Conservation (phyloP, 768 basidiomycete genomes). For the Psilocybe subaeruginosa region DNA sequence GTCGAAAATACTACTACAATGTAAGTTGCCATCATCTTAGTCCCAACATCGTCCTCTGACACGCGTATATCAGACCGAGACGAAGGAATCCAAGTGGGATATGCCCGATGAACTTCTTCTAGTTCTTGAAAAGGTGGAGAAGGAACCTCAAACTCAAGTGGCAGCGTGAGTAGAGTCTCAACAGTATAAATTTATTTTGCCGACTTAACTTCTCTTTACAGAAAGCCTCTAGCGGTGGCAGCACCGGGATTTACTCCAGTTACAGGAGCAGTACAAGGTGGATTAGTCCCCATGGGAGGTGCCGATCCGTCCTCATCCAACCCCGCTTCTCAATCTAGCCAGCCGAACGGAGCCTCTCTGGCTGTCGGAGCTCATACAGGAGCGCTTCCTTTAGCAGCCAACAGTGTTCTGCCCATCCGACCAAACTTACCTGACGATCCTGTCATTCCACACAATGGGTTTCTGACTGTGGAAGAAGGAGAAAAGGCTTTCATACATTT, state of each 20-base stretch:
- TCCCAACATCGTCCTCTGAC: neutral
- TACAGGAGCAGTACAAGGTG: slow-evolving; percentile 52
- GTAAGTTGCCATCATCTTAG: slow-evolving; percentile 39
- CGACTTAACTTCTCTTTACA: slow-evolving; percentile 6
- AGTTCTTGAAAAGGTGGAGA: slow-evolving; percentile 85
- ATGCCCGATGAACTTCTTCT: slow-evolving; percentile 91
- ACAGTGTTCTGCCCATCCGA: slow-evolving; percentile 67
- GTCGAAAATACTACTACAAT: slow-evolving; percentile 90
- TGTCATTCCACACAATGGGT: slow-evolving; percentile 89
- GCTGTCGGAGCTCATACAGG: slow-evolving; percentile 56
- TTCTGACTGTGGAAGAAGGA: slow-evolving; percentile 83
- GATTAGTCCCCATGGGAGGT: slow-evolving; percentile 55
- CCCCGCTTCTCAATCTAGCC: slow-evolving; percentile 51
- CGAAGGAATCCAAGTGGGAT: slow-evolving; percentile 97
- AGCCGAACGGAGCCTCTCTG: slow-evolving; percentile 51
- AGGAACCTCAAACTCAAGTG: slow-evolving; percentile 54
- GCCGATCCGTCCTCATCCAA: slow-evolving; percentile 51
- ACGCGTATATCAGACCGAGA: slow-evolving; percentile 57
- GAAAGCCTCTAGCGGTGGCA: slow-evolving; percentile 33
- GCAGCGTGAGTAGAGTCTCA: slow-evolving; percentile 17
- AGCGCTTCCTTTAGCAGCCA: slow-evolving; percentile 58
- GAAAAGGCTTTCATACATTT: slow-evolving; percentile 94
- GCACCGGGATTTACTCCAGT: slow-evolving; percentile 48
- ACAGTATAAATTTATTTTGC: slow-evolving; percentile 4
- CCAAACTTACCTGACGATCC: slow-evolving; percentile 87